phyloP scores from a whole-genome alignment of 768 basidiomycete genomes.

The Lactarius quietus region DNA sequence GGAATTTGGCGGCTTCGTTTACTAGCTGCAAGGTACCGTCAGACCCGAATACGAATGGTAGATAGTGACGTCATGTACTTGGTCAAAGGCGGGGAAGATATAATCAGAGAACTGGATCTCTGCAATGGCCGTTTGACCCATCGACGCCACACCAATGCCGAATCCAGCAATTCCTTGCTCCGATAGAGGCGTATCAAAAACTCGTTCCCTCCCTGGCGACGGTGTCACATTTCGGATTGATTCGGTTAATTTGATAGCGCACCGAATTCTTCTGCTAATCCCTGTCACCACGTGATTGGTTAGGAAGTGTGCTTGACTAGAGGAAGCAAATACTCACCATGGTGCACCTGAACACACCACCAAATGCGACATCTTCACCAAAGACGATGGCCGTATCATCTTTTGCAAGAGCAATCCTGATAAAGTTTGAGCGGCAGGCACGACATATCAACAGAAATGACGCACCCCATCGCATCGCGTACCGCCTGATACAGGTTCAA shows the following conservation, averaged over 20 bases:
- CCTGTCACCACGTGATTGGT: conserved; percentile 47
- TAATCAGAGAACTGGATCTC: conserved; percentile 93
- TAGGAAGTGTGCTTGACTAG: not conserved
- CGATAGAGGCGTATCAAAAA: conserved; percentile 92
- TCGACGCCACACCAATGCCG: conserved; percentile 84
- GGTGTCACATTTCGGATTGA: not conserved
- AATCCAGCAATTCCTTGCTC: conserved; percentile 96
- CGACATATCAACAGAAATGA: conserved; percentile 9
- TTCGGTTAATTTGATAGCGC: conserved; percentile 28
- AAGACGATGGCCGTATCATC: conserved; percentile 89
- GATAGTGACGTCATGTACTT: conserved; percentile 44
- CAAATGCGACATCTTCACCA: conserved; percentile 89
- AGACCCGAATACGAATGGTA: not conserved
- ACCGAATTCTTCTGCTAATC: conserved; percentile 93
- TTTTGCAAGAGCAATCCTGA: conserved; percentile 75
- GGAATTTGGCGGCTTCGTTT: conserved; percentile 91
- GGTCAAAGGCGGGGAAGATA: conserved; percentile 93
- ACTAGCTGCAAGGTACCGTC: conserved; percentile 54
- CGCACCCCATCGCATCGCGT: conserved; percentile 81
- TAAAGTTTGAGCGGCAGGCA: conserved; percentile 1
- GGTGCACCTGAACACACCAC: conserved; percentile 91
- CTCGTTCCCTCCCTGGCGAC: conserved; percentile 74
- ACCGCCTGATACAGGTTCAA: conserved; percentile 96
- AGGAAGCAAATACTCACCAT: conserved; percentile 51
- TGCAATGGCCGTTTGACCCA: conserved; percentile 93